A percentile compares a stretch with the other conserved stretches of the same genome.
phyloP scores from a whole-genome alignment of 176 grass and related monocot genomes.

The Metroxylon sagu region DNA sequence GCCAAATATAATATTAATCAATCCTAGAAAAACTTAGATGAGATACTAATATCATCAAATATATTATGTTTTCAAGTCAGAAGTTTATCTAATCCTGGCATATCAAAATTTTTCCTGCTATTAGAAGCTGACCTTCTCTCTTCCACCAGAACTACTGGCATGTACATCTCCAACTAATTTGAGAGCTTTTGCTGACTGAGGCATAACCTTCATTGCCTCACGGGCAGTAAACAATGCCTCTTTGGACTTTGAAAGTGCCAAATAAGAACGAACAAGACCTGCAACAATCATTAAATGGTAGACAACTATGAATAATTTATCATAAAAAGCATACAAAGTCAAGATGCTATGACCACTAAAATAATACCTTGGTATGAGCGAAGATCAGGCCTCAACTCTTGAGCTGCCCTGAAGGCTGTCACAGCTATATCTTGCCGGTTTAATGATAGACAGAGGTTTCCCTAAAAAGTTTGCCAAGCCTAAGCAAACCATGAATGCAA shows the following conservation, averaged over 20 bases:
- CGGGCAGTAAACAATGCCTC: constrained; percentile 90
- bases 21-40: too few relatives aligned
- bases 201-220: constrained; percentile 95
- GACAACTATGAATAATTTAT: background rate
- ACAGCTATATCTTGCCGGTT: constrained; percentile 87
- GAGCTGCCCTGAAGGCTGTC: constrained; percentile 84
- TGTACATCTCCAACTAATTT: constrained; percentile 98
- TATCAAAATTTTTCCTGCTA: too few relatives aligned
- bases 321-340: background rate
- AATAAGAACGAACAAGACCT: constrained; percentile 82
- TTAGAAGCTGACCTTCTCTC: constrained; percentile 69
- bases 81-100: too few relatives aligned
- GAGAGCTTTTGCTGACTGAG: constrained; percentile 95
- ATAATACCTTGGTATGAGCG: constrained; percentile 85
- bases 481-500: too few relatives aligned
- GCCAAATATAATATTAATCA: too few relatives aligned
- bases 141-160: constrained; percentile 76
- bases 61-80: too few relatives aligned
- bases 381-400: constrained; percentile 85
- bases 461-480: constrained; percentile 18
- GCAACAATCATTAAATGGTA: constrained; percentile 4
- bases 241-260: constrained; percentile 88
- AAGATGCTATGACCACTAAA: constrained; percentile 1
- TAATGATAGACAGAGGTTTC: constrained; percentile 72
- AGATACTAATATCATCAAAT: too few relatives aligned